phyloP scores from a whole-genome alignment of 768 basidiomycete genomes.

The Rhodocollybia butyracea region DNA sequence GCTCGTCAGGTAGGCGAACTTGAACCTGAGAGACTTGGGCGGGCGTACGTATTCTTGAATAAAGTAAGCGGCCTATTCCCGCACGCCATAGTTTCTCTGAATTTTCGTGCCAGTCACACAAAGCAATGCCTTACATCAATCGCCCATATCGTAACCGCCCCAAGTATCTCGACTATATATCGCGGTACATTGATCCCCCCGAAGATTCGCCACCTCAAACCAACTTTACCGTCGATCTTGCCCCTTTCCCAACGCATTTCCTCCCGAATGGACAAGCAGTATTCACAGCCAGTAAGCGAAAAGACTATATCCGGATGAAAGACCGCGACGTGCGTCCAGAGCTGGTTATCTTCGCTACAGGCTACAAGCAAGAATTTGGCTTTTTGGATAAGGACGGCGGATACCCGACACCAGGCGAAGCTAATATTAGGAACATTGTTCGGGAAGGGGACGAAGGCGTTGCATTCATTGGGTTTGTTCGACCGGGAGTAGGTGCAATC shows the following conservation, averaged over 20 bases:
- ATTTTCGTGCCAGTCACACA: slow-evolving; percentile 36
- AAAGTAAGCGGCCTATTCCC: slow-evolving; percentile 30
- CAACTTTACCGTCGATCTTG: slow-evolving; percentile 45
- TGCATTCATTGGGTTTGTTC: slow-evolving; percentile 54
- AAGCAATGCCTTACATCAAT: slow-evolving; percentile 61
- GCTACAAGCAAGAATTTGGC: slow-evolving; percentile 43
- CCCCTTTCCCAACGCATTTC: slow-evolving; percentile 52
- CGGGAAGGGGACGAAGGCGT: slow-evolving; percentile 41
- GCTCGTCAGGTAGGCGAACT: slow-evolving; percentile 45
- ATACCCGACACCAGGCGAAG: slow-evolving; percentile 39
- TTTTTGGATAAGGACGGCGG: slow-evolving; percentile 33
- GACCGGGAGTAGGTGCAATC: slow-evolving; percentile 58
- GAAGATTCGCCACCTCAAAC: slow-evolving; percentile 45
- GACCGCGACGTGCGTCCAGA: slow-evolving; percentile 41
- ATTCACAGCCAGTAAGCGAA: slow-evolving; percentile 39
- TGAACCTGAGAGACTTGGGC: slow-evolving; percentile 47
- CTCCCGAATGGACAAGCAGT: slow-evolving; percentile 38
- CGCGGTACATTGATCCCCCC: slow-evolving; percentile 57
- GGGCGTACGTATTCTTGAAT: slow-evolving; percentile 65
- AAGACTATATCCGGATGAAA: slow-evolving; percentile 40
- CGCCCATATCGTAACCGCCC: slow-evolving; percentile 48
- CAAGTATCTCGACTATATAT: slow-evolving; percentile 39
- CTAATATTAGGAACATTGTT: slow-evolving; percentile 41
- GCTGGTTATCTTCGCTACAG: slow-evolving; percentile 46
- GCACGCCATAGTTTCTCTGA: neutral